A percentile compares a stretch with the other conserved stretches of the same genome.
These are phyloP conservation scores for Gynandropsis gynandra DNA, from an alignment of 345 rosid species.

Conservation along the genomic window DNA sequence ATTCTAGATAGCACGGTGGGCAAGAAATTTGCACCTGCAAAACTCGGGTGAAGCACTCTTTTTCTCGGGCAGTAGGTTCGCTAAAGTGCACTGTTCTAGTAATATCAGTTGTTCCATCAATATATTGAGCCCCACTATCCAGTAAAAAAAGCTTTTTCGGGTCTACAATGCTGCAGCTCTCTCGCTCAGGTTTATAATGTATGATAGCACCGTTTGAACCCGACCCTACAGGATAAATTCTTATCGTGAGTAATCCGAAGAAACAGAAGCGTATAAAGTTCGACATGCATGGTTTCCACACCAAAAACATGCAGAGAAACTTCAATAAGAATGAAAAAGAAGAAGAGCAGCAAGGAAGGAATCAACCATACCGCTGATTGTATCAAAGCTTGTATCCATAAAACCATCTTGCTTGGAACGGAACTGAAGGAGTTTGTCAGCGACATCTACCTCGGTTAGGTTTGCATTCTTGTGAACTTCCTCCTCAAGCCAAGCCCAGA, in stretches of 20 bases:
- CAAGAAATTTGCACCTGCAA: constrained; percentile 43
- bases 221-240: constrained; percentile 50
- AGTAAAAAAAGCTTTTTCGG: constrained; percentile 64
- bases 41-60: constrained; percentile 92
- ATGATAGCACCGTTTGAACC: constrained; percentile 96
- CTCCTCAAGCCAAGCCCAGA: constrained; percentile 92
- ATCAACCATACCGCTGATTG: constrained; percentile 71
- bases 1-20: constrained; percentile 6
- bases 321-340: neutral
- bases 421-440: constrained; percentile 76
- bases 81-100: constrained; percentile 94
- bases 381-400: constrained; percentile 89
- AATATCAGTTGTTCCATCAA: constrained; percentile 94
- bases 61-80: constrained; percentile 67
- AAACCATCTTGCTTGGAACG: constrained; percentile 80
- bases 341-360: constrained; percentile 9
- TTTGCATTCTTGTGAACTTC: constrained; percentile 52
- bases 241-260: constrained; percentile 10
- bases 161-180: constrained; percentile 72
- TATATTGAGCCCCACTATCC: constrained; percentile 94
- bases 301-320: neutral
- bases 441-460: constrained; percentile 85
- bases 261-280: constrained; percentile 1
- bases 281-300: neutral
- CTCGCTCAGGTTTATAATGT: constrained; percentile 85